Evolutionary conservation across 2,329 filamentous ascomycete genomes (phyloP), one percentile per base, ranked within the genome.

Genomic region (Colletotrichum cuscutae): DNA sequence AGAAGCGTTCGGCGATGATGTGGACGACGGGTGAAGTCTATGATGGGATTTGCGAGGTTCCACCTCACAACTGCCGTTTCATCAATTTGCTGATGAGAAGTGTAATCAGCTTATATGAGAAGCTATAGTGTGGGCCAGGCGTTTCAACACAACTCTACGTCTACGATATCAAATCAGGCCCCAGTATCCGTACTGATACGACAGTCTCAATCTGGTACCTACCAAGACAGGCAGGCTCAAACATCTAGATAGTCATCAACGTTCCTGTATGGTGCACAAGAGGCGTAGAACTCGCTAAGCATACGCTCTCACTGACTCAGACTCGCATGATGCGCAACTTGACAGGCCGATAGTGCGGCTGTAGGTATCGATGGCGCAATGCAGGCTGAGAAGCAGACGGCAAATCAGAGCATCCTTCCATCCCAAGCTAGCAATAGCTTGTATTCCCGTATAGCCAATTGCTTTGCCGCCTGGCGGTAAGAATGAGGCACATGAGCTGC

Each of bases 401-500:
- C 53, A 24, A 72, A 59, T 69, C 15, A 32, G 24, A 37, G n/a
- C 12, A 24, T 13, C 49, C 15, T 56, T 46, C 15, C n/a, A 9
- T 24, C n/a, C 56, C 53, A 22, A 64, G 53, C 65, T 54, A 69
- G 58, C 32, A 62, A 30, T 62, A 46, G 53, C 28, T 15, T 64
- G 52, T 68, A 52, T 64, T 4, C 19, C 42, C 54, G 58, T 58
- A 68, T 42, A 67, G 32, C 28, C n/a, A 28, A 35, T n/a, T n/a
- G 42, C 19, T n/a, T 19, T n/a, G 15, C 42, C 8, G 26, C 49
- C 8, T 15, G 35, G 52, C 37, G 49, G 22, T 24, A 35, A 26
- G 19, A 22, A 61, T 5, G 8, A 11, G 42, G 32, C 46, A 59
- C 53, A 56, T 66, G 15, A 56, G 52, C 19, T 30, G 49, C 49